phyloP scores from a whole-genome alignment of 2,329 filamentous ascomycete genomes.

The Fusarium fujikuroi region DNA sequence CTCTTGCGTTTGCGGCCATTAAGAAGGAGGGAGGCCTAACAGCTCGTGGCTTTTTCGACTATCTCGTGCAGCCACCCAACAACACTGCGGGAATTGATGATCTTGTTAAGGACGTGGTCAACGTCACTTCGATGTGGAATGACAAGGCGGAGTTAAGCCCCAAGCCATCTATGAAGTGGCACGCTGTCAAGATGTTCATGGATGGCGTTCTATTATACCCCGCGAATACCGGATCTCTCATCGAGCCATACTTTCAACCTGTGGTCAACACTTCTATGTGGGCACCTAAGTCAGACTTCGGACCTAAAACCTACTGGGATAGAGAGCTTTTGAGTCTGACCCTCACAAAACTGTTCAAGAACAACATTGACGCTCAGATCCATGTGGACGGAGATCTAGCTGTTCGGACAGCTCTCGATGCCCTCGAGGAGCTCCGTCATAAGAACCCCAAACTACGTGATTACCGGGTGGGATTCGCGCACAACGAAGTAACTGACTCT shows the following conservation, averaged over 20 bases:
- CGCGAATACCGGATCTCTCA: not conserved
- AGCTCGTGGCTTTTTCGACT: not conserved
- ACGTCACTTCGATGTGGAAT: not conserved
- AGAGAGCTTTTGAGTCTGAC: not conserved
- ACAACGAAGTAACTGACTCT: constrained; percentile 26
- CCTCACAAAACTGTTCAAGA: not conserved
- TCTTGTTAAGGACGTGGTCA: not conserved
- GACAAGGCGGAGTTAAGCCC: not conserved
- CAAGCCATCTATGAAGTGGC: not conserved
- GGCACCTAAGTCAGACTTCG: not conserved
- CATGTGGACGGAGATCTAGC: constrained; percentile 29
- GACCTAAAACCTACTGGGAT: not conserved
- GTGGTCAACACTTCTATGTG: not conserved
- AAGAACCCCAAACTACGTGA: not conserved
- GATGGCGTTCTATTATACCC: not conserved
- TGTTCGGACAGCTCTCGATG: constrained; percentile 19
- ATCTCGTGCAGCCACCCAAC: not conserved
- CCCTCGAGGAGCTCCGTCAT: not conserved
- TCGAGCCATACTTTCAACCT: not conserved
- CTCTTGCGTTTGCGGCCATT: not conserved
- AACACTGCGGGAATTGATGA: not conserved
- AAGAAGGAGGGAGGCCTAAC: not conserved
- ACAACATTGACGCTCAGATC: constrained; percentile 13
- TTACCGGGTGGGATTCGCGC: constrained; percentile 28
- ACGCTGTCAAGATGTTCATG: not conserved